These are phyloP conservation scores for Aquanectria penicillioides DNA, from an alignment of 2,329 filamentous ascomycete species.

Conservation along the genomic window DNA sequence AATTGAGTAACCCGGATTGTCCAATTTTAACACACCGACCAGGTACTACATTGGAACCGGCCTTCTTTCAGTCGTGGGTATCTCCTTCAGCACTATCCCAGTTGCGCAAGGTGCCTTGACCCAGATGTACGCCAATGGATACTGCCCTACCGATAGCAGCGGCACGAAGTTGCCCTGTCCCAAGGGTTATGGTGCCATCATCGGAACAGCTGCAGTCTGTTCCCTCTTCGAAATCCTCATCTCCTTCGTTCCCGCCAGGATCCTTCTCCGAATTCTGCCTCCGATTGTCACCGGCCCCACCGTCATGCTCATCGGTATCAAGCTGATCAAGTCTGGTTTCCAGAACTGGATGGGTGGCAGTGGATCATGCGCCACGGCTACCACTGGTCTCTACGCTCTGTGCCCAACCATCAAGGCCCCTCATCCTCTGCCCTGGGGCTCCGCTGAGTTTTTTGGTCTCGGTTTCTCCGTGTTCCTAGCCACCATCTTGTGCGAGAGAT, in stretches of 20 bases:
- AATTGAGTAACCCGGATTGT: background rate
- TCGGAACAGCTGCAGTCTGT: constrained; percentile 75
- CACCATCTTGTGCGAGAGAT: constrained; percentile 83
- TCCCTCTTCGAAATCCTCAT: constrained; percentile 77
- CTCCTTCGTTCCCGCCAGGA: constrained; percentile 76
- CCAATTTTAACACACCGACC: constrained; percentile 5
- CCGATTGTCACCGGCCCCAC: constrained; percentile 82
- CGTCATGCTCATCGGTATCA: constrained; percentile 76
- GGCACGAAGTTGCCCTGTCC: constrained; percentile 79
- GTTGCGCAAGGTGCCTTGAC: constrained; percentile 71
- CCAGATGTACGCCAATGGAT: constrained; percentile 83
- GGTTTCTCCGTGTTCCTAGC: constrained; percentile 84
- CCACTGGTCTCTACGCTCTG: constrained; percentile 67
- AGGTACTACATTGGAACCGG: constrained; percentile 84
- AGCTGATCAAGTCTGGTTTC: constrained; percentile 77
- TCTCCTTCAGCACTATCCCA: constrained; percentile 48
- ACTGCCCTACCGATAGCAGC: constrained; percentile 66
- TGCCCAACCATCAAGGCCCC: constrained; percentile 77
- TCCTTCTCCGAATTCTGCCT: constrained; percentile 79
- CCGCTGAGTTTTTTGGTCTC: constrained; percentile 79
- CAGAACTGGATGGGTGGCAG: constrained; percentile 82
- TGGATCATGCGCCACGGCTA: constrained; percentile 62
- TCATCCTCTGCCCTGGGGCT: constrained; percentile 80
- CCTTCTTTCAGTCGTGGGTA: constrained; percentile 80
- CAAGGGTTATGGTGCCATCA: constrained; percentile 75